A percentile compares a stretch with the other conserved stretches of the same genome.
phyloP scores from a whole-genome alignment of 2,329 filamentous ascomycete genomes.

The Fusarium solani-melongenae region DNA sequence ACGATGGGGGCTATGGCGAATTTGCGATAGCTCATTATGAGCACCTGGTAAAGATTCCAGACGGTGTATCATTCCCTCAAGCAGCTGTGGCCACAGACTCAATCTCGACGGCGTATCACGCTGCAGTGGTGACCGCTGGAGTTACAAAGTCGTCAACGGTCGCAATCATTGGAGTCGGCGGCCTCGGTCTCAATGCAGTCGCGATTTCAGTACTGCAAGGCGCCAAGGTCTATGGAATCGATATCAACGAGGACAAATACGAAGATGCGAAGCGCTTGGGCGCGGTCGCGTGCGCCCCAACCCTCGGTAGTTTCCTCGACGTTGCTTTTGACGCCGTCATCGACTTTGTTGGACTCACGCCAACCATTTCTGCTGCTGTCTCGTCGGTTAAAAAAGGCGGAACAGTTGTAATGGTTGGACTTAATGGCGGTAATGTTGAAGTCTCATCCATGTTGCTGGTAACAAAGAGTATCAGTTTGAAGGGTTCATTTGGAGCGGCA shows the following conservation, averaged over 20 bases:
- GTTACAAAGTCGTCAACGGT: constrained; percentile 3
- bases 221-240: constrained; percentile 20
- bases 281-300: neutral
- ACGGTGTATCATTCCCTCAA: constrained; percentile 8
- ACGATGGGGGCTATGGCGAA: neutral
- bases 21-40: neutral
- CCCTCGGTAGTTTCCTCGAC: neutral
- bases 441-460: constrained; percentile 5
- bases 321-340: neutral
- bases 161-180: constrained; percentile 12
- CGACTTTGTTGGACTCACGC: neutral
- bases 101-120: constrained; percentile 20
- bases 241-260: constrained; percentile 16
- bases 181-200: constrained; percentile 19
- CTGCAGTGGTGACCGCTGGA: constrained; percentile 3
- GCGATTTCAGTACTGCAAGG: constrained; percentile 9
- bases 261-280: constrained; percentile 5
- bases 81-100: constrained; percentile 24
- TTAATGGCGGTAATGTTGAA: neutral
- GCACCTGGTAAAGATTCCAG: constrained; percentile 11
- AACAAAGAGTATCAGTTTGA: constrained; percentile 12
- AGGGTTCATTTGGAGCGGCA: constrained; percentile 10
- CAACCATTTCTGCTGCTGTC: neutral
- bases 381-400: neutral
- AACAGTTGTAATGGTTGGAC: constrained; percentile 13